Base-by-base conservation (phyloP, 2,329 filamentous ascomycete species). In the Diaporthe velutina region DNA sequence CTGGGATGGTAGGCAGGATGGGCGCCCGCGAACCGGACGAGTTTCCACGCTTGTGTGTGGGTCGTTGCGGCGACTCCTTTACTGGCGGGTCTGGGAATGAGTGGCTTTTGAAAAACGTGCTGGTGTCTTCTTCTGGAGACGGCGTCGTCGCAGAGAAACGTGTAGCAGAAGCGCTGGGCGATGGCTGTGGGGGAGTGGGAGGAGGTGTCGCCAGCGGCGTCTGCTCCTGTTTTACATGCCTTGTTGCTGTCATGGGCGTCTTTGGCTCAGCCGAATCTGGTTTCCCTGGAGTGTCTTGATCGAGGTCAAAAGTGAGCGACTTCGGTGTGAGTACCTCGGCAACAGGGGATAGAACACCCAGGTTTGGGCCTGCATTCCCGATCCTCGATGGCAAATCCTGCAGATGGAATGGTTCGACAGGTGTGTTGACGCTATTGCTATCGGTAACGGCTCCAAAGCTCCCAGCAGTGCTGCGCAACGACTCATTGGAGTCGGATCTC, bases 341-440 rank as follows among this genome's bases (percentile, higher is more conserved):
- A 30, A 78, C 76, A 13, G 79, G 79, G 8, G 80, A 79, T 12
- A 81, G 77, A 3, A 80, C 75, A 3, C 80, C 79, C 9, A 81
- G 73, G 17, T 79, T 79, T n/a, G 82, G 79, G 35, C 83, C 82
- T n/a, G 83, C 81, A 6, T 84, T 84, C 61, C 83, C 83, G 67
- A 86, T 85, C 48, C 84, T 82, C 40, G 80, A 81, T n/a, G 86
- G 82, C 19, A 89, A 79, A 45, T 86, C 85, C 45, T 90, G 85
- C 10, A 89, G 83, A 75, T 88, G 85, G 73, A 90, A 89, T 4
- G 88, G 85, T 71, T 89, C 88, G 8, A 85, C 80, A 0, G 87
- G 85, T 3, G 85, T 87, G 19, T 82, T 82, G 6, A 66, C 61
- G 19, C 42, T 42, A 17, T 61, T 61, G 54, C 48, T 52, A 25